Conservation (phyloP, 2,329 filamentous ascomycete species). For the Colletotrichum sp. region DNA sequence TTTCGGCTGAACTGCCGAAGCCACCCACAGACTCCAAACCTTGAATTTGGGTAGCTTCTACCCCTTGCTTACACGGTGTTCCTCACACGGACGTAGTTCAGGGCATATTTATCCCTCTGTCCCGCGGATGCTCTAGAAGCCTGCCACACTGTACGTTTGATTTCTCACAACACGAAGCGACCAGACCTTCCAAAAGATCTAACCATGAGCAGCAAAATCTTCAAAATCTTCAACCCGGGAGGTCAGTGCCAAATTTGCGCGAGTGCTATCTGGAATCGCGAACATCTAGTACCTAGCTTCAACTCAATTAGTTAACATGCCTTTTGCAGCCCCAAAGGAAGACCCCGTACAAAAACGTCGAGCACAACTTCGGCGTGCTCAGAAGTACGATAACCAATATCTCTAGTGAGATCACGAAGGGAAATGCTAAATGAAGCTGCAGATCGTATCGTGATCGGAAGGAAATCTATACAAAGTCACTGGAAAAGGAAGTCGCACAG, state of each 20-base stretch:
- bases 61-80: neutral
- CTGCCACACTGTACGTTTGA: neutral
- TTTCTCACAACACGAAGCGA: neutral
- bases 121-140: neutral
- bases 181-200: neutral
- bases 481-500: conserved; percentile 28
- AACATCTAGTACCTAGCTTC: neutral
- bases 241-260: conserved; percentile 17
- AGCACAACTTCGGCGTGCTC: conserved; percentile 31
- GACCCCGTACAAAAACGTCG: conserved; percentile 29
- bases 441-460: conserved; percentile 35
- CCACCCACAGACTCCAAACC: neutral
- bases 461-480: conserved; percentile 29
- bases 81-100: neutral
- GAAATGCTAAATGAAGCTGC: neutral
- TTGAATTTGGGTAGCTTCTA: neutral
- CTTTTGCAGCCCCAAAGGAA: conserved; percentile 24
- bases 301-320: neutral
- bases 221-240: conserved; percentile 37
- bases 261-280: neutral
- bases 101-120: neutral
- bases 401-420: neutral
- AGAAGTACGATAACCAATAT: conserved; percentile 24
- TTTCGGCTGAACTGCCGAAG: neutral
- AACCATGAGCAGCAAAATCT: conserved; percentile 24